A percentile compares a stretch with the other conserved stretches of the same genome.
These are phyloP conservation scores for Sporisorium exsertum DNA, from an alignment of 1,284 basidiomycete species.

Conservation along the genomic window DNA sequence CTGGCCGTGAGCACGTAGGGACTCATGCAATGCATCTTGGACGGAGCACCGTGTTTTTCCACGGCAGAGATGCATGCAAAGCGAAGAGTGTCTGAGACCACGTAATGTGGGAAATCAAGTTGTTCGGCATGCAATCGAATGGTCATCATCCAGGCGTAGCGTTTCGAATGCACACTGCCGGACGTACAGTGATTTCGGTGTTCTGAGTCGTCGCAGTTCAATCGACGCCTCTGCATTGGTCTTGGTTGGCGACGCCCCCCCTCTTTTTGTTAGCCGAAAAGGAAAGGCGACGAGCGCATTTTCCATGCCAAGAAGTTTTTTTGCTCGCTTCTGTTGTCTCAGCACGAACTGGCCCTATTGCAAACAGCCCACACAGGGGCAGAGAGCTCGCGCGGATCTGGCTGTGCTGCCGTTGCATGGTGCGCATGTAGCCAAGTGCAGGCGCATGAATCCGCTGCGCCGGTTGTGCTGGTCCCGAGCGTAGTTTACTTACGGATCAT, in stretches of 20 bases:
- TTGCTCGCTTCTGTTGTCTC: background rate
- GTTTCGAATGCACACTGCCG: too few species aligned
- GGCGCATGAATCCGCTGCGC: background rate
- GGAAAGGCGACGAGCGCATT: background rate
- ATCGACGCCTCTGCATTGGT: background rate
- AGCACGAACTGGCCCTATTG: background rate
- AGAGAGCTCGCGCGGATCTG: background rate
- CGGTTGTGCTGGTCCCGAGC: background rate
- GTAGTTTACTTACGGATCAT: background rate
- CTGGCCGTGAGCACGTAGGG: too few species aligned
- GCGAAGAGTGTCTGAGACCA: too few species aligned
- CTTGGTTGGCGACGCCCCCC: background rate
- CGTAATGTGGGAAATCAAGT: background rate
- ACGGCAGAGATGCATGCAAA: background rate
- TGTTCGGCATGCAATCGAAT: background rate
- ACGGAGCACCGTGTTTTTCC: too few species aligned
- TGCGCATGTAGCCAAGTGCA: background rate
- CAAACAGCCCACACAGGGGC: background rate
- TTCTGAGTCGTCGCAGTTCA: constrained; percentile 1
- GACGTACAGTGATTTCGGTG: background rate
- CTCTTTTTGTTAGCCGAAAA: background rate
- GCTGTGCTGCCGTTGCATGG: background rate
- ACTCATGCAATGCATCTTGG: background rate
- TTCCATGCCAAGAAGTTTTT: constrained; percentile 4
- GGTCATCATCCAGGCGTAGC: background rate